Conservation (phyloP, 2,329 filamentous ascomycete genomes). For the Tympanopsis confertula region DNA sequence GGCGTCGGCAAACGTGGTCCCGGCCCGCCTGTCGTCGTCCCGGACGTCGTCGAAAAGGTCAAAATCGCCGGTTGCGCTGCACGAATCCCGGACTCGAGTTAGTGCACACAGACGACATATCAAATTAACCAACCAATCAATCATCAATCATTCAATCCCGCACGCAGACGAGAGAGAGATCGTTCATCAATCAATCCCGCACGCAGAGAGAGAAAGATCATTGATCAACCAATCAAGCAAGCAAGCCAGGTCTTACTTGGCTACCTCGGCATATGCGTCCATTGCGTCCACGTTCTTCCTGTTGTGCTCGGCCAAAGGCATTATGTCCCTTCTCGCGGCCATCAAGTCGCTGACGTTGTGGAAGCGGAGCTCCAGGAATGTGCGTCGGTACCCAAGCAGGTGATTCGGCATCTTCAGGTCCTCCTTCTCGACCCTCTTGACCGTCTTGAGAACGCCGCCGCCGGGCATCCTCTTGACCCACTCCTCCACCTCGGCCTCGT, state of each 20-base stretch:
- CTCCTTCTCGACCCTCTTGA: slow-evolving; percentile 76
- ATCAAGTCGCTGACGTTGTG: slow-evolving; percentile 78
- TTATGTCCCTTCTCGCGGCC: slow-evolving; percentile 68
- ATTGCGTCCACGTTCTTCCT: slow-evolving; percentile 92
- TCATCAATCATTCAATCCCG: no score
- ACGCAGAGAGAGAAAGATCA: no score
- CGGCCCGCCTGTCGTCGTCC: slow-evolving; percentile 59
- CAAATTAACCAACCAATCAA: neutral
- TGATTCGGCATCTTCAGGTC: slow-evolving; percentile 94
- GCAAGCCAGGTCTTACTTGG: no score
- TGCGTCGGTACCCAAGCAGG: slow-evolving; percentile 77
- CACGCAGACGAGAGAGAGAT: no score
- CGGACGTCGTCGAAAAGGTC: slow-evolving; percentile 87
- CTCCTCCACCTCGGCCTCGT: slow-evolving; percentile 89
- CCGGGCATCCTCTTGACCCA: slow-evolving; percentile 71
- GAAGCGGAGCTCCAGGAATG: slow-evolving; percentile 78
- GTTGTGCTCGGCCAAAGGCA: slow-evolving; percentile 90
- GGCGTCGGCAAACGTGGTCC: slow-evolving; percentile 67
- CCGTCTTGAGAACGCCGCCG: slow-evolving; percentile 70
- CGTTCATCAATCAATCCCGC: no score
- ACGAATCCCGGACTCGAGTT: slow-evolving; percentile 6
- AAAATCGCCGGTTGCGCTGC: slow-evolving; percentile 66
- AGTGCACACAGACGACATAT: slow-evolving; percentile 5
- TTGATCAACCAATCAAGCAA: no score
- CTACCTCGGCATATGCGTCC: slow-evolving; percentile 96